These are phyloP conservation scores for Carex sylvatica DNA, from an alignment of 202 grass and related monocot species.

Conservation along the genomic window DNA sequence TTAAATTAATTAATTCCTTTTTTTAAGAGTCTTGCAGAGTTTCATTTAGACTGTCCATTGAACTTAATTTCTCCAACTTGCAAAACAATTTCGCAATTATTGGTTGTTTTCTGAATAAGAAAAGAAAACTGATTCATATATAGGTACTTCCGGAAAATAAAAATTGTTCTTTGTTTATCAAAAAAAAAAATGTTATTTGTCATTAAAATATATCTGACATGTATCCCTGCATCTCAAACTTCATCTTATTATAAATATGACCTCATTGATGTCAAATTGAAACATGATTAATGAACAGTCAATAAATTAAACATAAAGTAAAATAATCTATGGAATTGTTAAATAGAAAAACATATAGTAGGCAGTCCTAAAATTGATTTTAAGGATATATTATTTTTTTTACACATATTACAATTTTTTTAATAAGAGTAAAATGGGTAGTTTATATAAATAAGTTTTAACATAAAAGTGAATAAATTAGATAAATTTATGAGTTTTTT, in stretches of 20 bases:
- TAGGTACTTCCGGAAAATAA: neutral
- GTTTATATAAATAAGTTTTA: no score
- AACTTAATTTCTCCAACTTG: neutral
- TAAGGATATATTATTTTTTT: neutral
- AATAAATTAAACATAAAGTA: neutral
- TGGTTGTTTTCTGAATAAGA: neutral
- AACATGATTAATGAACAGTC: neutral
- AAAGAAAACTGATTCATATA: neutral
- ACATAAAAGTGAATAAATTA: no score
- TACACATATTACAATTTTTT: no score
- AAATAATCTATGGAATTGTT: neutral
- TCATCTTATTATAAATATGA: neutral
- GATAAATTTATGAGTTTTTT: no score
- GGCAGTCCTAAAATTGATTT: neutral
- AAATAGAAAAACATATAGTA: neutral
- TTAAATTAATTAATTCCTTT: neutral
- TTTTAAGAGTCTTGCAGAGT: neutral
- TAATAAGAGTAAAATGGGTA: no score
- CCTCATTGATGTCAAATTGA: neutral
- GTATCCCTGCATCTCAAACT: neutral
- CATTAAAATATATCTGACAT: neutral
- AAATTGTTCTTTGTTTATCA: neutral
- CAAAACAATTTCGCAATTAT: neutral
- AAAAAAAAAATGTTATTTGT: neutral
- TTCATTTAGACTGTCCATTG: neutral